Evolutionary conservation across 2,329 filamentous ascomycete species (phyloP), one percentile per base, ranked within the genome.

Genomic region (Fusarium decemcellulare): DNA sequence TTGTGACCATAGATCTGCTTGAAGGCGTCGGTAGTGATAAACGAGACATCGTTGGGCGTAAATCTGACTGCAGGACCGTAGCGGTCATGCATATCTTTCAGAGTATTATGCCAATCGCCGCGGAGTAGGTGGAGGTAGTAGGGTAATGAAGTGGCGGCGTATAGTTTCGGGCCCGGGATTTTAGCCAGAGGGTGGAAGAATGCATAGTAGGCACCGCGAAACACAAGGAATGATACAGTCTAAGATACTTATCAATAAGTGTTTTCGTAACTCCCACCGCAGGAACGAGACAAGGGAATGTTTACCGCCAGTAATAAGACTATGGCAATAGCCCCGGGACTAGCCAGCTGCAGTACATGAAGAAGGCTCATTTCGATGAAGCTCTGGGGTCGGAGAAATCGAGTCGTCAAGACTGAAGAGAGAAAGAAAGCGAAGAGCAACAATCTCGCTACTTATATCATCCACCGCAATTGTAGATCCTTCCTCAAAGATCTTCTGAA

Each of bases 1-100:
- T 53, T 53, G 36, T 53, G 51, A 2, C 51, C 51, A 12, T 53
- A 53, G 18, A 53, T 53, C n/a, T 42, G 36, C 37, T 34, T 53
- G 15, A 53, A 9, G 23, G 51, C n/a, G 8, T 7, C 14, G 23
- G 51, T 18, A 15, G 36, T 42, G 51, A 40, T 53, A 36, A 53
- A 53, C 3, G 51, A 53, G 15, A 53, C 8, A 9, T 53, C 51
- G 5, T n/a, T 43, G 9, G 51, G 51, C 1, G 36, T 16, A 29
- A 42, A 42, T 42, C 51, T 53, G 9, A 53, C 51, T 8, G 3
- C 37, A 8, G 51, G 34, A 1, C 51, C 51, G 7, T 53, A 53
- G 3, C 23, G 36, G n/a, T 53, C 51, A 18, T 53, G 51, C 36
- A 53, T 16, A 9, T 42, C 11, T 18, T 53, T 53, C 3, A 53